These are phyloP conservation scores for Calophaca sinica DNA, from an alignment of 306 rosid genomes.

Conservation along the genomic window DNA sequence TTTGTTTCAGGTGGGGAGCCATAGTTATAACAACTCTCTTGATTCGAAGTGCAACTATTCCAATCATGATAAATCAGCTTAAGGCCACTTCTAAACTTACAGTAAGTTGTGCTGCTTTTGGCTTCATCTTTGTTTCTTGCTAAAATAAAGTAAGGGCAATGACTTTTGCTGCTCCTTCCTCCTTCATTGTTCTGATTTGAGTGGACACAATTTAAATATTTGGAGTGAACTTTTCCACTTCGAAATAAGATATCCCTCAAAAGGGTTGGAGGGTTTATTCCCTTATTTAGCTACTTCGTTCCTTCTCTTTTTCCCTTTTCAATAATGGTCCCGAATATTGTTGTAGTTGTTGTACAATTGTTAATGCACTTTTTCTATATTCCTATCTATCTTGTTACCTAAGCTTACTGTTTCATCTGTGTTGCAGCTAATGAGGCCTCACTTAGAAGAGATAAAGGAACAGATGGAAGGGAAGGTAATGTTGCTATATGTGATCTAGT, in stretches of 20 bases:
- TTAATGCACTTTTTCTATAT: not conserved
- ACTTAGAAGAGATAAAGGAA: constrained; percentile 63
- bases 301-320: constrained; percentile 5
- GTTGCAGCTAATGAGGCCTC: constrained; percentile 79
- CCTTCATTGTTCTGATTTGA: constrained; percentile 31
- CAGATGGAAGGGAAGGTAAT: constrained; percentile 72
- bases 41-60: constrained; percentile 73
- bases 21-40: constrained; percentile 72
- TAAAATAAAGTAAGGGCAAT: constrained; percentile 11
- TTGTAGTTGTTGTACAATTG: constrained; percentile 1
- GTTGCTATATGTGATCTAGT: constrained; percentile 32
- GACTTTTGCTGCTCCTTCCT: constrained; percentile 1
- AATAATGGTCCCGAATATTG: not conserved
- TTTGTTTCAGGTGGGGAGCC: constrained; percentile 83
- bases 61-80: constrained; percentile 76
- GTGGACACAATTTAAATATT: constrained; percentile 13
- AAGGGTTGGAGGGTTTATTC: constrained; percentile 17
- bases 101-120: constrained; percentile 60
- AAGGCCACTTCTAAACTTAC: constrained; percentile 81
- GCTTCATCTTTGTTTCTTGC: constrained; percentile 29
- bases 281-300: not conserved
- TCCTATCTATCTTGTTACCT: constrained; percentile 28
- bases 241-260: constrained; percentile 19
- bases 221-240: constrained; percentile 34
- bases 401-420: constrained; percentile 35